Evolutionary conservation across 2,329 filamentous ascomycete genomes (phyloP), one percentile per base, ranked within the genome.

Genomic region (Juglanconis juglandina): DNA sequence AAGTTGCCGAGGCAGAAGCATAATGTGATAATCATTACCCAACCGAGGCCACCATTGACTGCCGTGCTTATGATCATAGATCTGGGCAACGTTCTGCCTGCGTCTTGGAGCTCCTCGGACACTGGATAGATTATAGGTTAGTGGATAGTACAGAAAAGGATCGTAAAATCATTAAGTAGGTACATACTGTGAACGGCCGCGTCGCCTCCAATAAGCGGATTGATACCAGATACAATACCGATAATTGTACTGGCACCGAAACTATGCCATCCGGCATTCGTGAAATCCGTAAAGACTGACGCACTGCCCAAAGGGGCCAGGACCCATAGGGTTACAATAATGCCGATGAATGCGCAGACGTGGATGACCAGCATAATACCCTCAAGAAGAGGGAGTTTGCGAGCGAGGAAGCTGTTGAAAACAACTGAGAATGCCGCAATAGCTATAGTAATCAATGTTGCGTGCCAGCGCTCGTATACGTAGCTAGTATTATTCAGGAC

Each of bases 321-420:
- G 3, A 70, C 70, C 65, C 71, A 69, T 32, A 81, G 74, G 0
- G 70, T 67, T 13, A 74, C 70, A 65, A 81, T 64, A 5, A 78
- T 71, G 1, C 70, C 73, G 42, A 80, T 69, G 57, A 79, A 81
- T 4, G 77, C 77, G n/a, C 73, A 62, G 5, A 78, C 65, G 64
- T 81, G 79, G 9, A 79, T 69, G 53, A 77, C 71, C 1, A 81
- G 67, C 13, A 78, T 74, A 6, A 79, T 58, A 0, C 70, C 72
- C 61, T 82, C 77, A 51, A 82, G 66, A 8, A 72, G 68, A 4
- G 79, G 76, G 33, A 81, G 67, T 14, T 68, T 66, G 6, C 65
- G 66, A 14, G 68, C 75, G 4, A 76, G 69, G 53, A 73, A 70
- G 0, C 76, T 80, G 65, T 81, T 81, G 68, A 81, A 73, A 9